Evolutionary conservation across 495 filamentous ascomycete species (phyloP).

Genomic region (Pseudomonodictys pantanalensis): DNA sequence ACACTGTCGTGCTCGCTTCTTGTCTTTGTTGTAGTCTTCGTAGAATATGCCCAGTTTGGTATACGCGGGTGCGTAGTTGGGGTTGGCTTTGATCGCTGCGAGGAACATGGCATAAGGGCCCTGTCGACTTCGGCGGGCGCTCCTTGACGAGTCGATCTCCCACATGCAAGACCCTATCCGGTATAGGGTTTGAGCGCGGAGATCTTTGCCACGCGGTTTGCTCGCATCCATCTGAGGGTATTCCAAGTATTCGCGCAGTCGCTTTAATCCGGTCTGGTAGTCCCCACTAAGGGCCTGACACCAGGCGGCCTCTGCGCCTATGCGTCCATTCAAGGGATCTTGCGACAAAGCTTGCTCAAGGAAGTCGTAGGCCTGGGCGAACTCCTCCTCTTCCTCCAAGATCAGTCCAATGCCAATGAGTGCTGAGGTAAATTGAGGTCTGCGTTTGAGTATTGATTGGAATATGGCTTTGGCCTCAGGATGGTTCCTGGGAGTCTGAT

Average conservation of each 20-base stretch:
- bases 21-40: conserved; percentile 84
- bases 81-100: conserved; percentile 76
- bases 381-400: conserved; percentile 88
- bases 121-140: conserved; percentile 69
- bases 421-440: conserved; percentile 69
- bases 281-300: conserved; percentile 81
- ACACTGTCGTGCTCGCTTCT: conserved; percentile 76
- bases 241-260: conserved; percentile 67
- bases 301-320: conserved; percentile 84
- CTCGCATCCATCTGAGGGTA: conserved; percentile 49
- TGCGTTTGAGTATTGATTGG: conserved; percentile 68
- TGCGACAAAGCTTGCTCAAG: conserved; percentile 67
- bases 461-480: conserved; percentile 81
- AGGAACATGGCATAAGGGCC: conserved; percentile 82
- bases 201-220: conserved; percentile 60
- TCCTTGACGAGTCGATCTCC: conserved; percentile 68
- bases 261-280: conserved; percentile 57
- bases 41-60: conserved; percentile 95
- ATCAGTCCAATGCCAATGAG: conserved; percentile 89
- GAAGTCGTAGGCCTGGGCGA: conserved; percentile 72
- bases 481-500: conserved; percentile 86
- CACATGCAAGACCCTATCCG: conserved; percentile 86
- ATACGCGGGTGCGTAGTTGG: conserved; percentile 90
- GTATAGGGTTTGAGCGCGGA: conserved; percentile 80
- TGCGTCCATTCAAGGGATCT: conserved; percentile 67